Conservation (phyloP, 2,329 filamentous ascomycete species). For the Trichoderma koningiopsis region DNA sequence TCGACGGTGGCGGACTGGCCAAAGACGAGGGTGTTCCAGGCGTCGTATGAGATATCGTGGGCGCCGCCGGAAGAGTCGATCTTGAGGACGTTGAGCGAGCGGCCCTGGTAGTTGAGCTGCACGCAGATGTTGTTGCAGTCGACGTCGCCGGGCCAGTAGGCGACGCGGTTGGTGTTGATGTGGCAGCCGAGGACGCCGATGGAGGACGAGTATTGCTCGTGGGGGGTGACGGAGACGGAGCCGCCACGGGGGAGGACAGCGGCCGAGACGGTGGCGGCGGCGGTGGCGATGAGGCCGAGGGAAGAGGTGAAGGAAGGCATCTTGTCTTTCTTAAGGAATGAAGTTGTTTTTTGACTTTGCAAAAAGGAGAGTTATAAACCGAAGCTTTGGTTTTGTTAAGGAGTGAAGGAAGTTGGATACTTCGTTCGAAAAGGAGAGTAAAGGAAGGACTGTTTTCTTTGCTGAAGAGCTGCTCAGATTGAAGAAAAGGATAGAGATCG, state of each 20-base stretch:
- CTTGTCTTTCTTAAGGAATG: conserved; percentile 28
- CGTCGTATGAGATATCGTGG: conserved; percentile 62
- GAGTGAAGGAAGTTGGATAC: conserved; percentile 7
- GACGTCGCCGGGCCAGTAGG: conserved; percentile 59
- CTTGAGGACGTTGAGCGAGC: conserved; percentile 58
- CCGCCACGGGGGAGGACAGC: conserved; percentile 35
- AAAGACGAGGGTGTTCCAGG: conserved; percentile 60
- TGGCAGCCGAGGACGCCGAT: conserved; percentile 63
- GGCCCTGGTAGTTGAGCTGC: conserved; percentile 51
- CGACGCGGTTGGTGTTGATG: conserved; percentile 61
- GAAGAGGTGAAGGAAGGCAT: conserved; percentile 35
- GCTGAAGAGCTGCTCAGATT: not conserved
- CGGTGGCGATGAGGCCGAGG: conserved; percentile 36
- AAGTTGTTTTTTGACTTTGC: conserved; percentile 6
- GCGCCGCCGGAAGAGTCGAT: conserved; percentile 59
- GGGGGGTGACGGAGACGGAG: conserved; percentile 51
- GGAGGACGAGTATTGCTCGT: conserved; percentile 58
- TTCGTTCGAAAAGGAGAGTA: not conserved
- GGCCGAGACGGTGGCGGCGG: conserved; percentile 33
- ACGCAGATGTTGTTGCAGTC: conserved; percentile 61
- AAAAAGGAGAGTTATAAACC: conserved; percentile 12
- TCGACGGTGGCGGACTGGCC: conserved; percentile 50
- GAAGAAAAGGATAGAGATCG: not conserved
- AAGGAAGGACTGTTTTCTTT: not conserved
- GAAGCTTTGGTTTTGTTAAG: not conserved